Base-by-base conservation (phyloP, 306 rosid species). In the Lithocarpus polystachyus region DNA sequence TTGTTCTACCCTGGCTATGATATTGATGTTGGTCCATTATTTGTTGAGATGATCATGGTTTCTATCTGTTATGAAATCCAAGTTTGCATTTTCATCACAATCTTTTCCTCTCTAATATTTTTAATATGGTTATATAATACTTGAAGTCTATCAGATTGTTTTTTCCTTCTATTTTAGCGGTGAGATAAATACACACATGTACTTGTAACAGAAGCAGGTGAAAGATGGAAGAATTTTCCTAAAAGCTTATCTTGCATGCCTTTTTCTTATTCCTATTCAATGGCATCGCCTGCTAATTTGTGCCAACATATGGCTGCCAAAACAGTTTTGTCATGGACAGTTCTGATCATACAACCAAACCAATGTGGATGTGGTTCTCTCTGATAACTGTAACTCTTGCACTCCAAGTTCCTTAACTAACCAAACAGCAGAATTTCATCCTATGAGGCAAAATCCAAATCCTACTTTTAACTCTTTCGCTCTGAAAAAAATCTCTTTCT, bases 1-100 rank as follows among this genome's bases (percentile, higher is more conserved):
- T 72, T 71, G 79, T 79, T 84, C 24, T 73, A 60, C 68, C 59
- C 84, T 59, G 31, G 6, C 18, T 57, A 56, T 60, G 29, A 51
- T 26, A 19, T 56, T 77, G 24, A 33, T 17, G 20, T 35, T 26
- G 40, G 20, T 72, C 55, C 28, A 0, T 8, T 52, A 52, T 13
- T 19, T 53, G 14, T 28, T 55, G 60, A 20, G 26, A 19, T 67
- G 45, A 9, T n/a, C 72, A 67, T 67, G 4, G 15, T 4, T 59
- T 59, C 28, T 59, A 59, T 59, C 24, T 22, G 26, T 48, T 48
- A 48, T 48, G 53, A 17, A 48, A 48, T 48, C 53, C 43, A 29
- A 29, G 37, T 62, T 45, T 59, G 29, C 53, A 22, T 33, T 20
- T 52, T 33, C n/a, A 31, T 79, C 9, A 4, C n/a, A 59, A 23